Base-by-base conservation (phyloP, 805 yeast genomes). In the Yarrowia divulgata region DNA sequence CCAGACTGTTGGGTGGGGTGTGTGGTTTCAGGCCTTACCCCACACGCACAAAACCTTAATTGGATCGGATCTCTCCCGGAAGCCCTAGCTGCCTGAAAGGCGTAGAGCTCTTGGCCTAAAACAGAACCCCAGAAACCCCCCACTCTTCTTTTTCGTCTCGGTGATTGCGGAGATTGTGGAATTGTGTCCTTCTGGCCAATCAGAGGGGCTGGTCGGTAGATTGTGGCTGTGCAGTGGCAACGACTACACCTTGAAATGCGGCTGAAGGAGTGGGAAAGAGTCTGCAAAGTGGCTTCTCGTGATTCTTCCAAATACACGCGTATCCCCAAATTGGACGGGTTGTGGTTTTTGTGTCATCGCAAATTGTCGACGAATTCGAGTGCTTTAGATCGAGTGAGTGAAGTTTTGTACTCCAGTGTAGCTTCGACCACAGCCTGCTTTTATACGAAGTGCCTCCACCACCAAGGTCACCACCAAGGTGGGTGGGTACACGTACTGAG, bases 381-480 rank as follows among this genome's bases (percentile, higher is more conserved):
- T 19, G 12, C 14, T 45, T 7, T 45, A 19, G 23, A 8, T 18
- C 23, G 46, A 35, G 5, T 8, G 39, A 5, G 39, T 5, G 39
- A 35, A 35, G 3, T 34, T 9, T 34, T 7, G 3, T 34, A 7
- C 37, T 34, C 37, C 37, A 40, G 43, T 9, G 10, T 7, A 34
- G 37, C 37, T 9, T 34, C 29, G 18, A 9, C 49, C 49, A 43
- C 5, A 8, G 7, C 23, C 35, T 14, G 5, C 39, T 49, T 32
- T 49, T 49, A 49, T 49, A 32, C 32, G 32, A 8, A 6, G n/a
- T 4, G 9, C 7, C 19, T 16, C 55, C 13, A 52, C 57, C 57
- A 52, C 57, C 57, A 52, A 52, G 57, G 57, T 52, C 57, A 52
- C 57, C 57, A 52, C 57, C 57, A 52, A 52, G 57, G 57, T 52